Base-by-base conservation (phyloP, 2,329 filamentous ascomycete genomes). In the Zelopaecilomyces penicillatus region DNA sequence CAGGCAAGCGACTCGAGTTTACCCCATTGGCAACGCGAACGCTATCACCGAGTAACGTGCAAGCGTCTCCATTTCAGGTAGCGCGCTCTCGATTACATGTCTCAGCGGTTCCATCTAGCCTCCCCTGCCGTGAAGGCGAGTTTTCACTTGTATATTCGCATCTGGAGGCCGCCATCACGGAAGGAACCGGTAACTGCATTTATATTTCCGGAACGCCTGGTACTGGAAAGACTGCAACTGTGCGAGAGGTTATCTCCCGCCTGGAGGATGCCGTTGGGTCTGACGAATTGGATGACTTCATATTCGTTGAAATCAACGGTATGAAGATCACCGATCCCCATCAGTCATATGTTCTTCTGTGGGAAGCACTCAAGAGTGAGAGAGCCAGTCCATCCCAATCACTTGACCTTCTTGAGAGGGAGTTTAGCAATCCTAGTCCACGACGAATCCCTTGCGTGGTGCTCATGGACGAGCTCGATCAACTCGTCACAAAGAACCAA, bases 291-390 rank as follows among this genome's bases (percentile, higher is more conserved):
- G 93, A 98, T 57, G 91, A 97, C 61, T 98, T 98, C 64, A 95
- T 96, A 47, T 98, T 98, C 55, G 90, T 98, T 50, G 93, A 98
- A 65, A 97, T 98, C 68, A 98, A 98, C 65, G 94, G 93, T 54
- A 97, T 98, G 93, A 98, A 98, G 69, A 90, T 98, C 55, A 95
- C 93, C 0, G 93, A 98, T 61, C 91, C 93, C 1, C 90, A 97
- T 59, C 93, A 98, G 63, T 90, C 93, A 0, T 98, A 98, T 65
- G 85, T 87, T 2, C 69, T 98, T 19, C 76, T 98, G 2, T 98
- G 94, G 94, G 89, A 98, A 68, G 91, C 93, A 1, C 71, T 98
- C 48, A 91, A 91, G 60, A 90, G 89, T 28, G 89, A 98, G 60
- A 81, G 93, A 39, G 90, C 97, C 6, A 94, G 87, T 59, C 87